A percentile compares a stretch with the other conserved stretches of the same genome.
These are phyloP conservation scores for Klebsormidium nitens DNA, from an alignment of 139 green algal species.

Conservation along the genomic window DNA sequence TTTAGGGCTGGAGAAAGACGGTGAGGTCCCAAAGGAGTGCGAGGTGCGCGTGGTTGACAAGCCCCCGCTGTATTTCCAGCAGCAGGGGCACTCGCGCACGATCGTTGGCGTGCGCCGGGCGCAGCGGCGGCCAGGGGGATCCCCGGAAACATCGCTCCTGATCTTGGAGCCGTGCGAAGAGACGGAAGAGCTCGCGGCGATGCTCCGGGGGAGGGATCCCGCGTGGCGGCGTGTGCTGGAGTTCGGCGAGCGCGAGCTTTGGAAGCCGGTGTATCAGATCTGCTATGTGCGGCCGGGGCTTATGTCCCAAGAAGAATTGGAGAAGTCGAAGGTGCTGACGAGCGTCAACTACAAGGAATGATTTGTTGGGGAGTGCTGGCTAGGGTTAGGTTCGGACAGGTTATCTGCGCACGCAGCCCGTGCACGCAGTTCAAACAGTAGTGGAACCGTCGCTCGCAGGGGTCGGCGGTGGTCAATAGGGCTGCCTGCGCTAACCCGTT, in stretches of 20 bases:
- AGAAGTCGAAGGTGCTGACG: not conserved
- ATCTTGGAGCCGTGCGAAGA: constrained; percentile 25
- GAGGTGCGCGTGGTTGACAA: constrained; percentile 9
- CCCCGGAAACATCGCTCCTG: constrained; percentile 32
- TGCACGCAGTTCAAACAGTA: too few species aligned
- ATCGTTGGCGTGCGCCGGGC: constrained; percentile 61
- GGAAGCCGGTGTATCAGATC: not conserved
- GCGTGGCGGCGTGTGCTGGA: not conserved
- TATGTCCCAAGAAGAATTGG: not conserved
- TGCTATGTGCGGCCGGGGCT: not conserved
- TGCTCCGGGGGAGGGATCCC: not conserved
- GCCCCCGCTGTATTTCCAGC: constrained; percentile 64
- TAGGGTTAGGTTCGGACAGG: too few species aligned
- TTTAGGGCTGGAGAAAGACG: not conserved
- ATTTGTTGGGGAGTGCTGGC: too few species aligned
- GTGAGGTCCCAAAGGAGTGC: not conserved
- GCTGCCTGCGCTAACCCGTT: too few species aligned
- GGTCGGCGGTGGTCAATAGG: too few species aligned
- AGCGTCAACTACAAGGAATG: too few species aligned
- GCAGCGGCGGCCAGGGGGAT: not conserved
- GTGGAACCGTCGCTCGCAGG: too few species aligned
- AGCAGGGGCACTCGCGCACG: constrained; percentile 62
- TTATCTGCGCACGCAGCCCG: too few species aligned
- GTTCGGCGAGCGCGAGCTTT: not conserved
- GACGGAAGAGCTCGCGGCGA: not conserved